A percentile compares a stretch with the other conserved stretches of the same genome.
phyloP scores from a whole-genome alignment of 768 basidiomycete species.

The Leccinum olivaceopallidum region DNA sequence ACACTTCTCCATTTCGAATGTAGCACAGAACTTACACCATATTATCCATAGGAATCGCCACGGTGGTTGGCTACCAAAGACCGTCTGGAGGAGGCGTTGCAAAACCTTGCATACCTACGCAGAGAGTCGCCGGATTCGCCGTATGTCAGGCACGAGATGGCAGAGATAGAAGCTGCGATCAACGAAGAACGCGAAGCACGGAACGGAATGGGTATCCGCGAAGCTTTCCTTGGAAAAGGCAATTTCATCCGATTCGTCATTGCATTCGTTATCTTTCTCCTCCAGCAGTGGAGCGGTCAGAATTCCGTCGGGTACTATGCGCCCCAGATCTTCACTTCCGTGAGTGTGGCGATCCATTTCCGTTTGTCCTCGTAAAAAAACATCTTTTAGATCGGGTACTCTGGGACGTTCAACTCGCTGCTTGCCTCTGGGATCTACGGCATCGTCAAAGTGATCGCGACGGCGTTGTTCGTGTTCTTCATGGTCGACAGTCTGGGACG shows the following conservation, averaged over 20 bases:
- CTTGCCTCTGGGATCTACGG: constrained; percentile 74
- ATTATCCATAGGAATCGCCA: constrained; percentile 58
- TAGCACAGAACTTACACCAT: constrained; percentile 12
- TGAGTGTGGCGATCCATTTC: constrained; percentile 29
- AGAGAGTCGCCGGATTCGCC: constrained; percentile 41
- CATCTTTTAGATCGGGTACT: constrained; percentile 57
- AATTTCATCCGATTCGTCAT: constrained; percentile 85
- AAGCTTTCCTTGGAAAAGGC: constrained; percentile 80
- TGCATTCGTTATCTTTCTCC: constrained; percentile 74
- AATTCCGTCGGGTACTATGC: constrained; percentile 81
- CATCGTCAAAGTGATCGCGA: constrained; percentile 68
- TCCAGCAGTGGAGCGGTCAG: constrained; percentile 86
- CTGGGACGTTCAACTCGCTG: constrained; percentile 55
- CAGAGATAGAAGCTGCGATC: constrained; percentile 82
- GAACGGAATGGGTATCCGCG: constrained; percentile 60
- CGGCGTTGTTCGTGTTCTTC: constrained; percentile 64
- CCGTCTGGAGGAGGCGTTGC: constrained; percentile 50
- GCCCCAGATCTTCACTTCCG: constrained; percentile 70
- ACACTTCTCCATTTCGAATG: not conserved
- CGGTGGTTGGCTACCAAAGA: constrained; percentile 73
- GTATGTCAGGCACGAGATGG: constrained; percentile 58
- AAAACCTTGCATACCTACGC: constrained; percentile 67
- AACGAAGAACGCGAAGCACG: constrained; percentile 69
- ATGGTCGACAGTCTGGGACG: constrained; percentile 70
- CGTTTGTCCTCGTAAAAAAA: not conserved